Percentiles rank a stretch among this genome's conserved stretches.
Evolutionary conservation across 345 rosid species (phyloP).

Genomic region (Aquilaria malaccensis): DNA sequence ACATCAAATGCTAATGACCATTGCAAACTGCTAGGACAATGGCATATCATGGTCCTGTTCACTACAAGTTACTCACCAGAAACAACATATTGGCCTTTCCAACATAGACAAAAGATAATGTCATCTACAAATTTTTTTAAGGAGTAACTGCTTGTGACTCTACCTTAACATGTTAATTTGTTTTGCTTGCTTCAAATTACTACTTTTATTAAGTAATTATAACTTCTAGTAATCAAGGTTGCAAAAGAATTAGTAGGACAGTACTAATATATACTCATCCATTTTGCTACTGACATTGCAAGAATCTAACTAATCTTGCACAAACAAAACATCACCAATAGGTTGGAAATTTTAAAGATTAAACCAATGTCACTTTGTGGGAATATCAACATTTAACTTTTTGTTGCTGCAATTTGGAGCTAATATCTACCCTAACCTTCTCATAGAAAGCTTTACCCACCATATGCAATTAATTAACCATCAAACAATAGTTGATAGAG

Average conservation of each 20-base stretch:
- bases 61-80: not conserved
- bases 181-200: not conserved
- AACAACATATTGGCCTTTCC: not conserved
- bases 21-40: no score
- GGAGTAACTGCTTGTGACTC: not conserved
- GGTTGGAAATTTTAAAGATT: not conserved
- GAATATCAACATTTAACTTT: constrained; percentile 32
- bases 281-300: constrained; percentile 13
- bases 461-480: constrained; percentile 7
- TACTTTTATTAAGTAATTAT: not conserved
- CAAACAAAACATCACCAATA: constrained; percentile 7
- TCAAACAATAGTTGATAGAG: not conserved
- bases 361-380: constrained; percentile 1
- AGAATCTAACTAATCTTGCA: constrained; percentile 52
- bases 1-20: no score
- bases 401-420: constrained; percentile 45
- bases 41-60: no score
- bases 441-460: constrained; percentile 45
- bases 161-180: not conserved
- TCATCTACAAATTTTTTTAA: no score
- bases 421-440: constrained; percentile 38
- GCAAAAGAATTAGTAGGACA: constrained; percentile 6
- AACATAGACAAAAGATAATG: not conserved
- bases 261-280: constrained; percentile 31
- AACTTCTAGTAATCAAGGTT: not conserved